Percentiles rank a stretch among this genome's conserved stretches.
These are phyloP conservation scores for Clitocybe nebularis DNA, from an alignment of 1,284 basidiomycete genomes.

Conservation along the genomic window DNA sequence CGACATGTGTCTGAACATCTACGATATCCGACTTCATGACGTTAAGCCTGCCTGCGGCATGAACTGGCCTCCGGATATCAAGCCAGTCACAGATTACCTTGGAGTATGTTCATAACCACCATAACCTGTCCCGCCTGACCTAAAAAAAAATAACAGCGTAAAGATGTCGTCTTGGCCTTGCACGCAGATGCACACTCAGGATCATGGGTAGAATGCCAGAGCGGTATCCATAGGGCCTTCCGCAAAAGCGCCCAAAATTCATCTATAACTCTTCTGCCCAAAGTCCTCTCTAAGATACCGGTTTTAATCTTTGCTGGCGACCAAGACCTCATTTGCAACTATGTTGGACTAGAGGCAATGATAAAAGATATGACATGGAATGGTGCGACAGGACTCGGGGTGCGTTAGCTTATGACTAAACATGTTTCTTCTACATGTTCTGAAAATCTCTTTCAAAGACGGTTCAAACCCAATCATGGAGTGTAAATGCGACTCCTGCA, in stretches of 20 bases:
- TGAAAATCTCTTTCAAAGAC: constrained; percentile 40
- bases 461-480: constrained; percentile 76
- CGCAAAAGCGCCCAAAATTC: constrained; percentile 57
- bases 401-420: no score
- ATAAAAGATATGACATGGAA: constrained; percentile 85
- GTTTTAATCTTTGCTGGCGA: constrained; percentile 94
- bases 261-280: constrained; percentile 76
- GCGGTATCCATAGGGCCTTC: constrained; percentile 67
- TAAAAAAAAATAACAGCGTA: constrained; percentile 42
- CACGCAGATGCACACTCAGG: constrained; percentile 80
- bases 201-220: constrained; percentile 88
- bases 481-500: constrained; percentile 71
- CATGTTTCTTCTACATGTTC: neutral
- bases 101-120: constrained; percentile 49
- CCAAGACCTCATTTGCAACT: constrained; percentile 96
- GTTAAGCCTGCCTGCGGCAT: constrained; percentile 88
- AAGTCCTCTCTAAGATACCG: constrained; percentile 73
- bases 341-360: constrained; percentile 85
- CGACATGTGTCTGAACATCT: constrained; percentile 88
- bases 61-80: constrained; percentile 96
- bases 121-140: neutral
- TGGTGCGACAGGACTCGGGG: constrained; percentile 80
- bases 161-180: constrained; percentile 79
- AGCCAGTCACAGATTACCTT: constrained; percentile 76
- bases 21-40: constrained; percentile 90